Base-by-base conservation (phyloP, 495 filamentous ascomycete genomes). In the Melanomma pulvis-pyrius region DNA sequence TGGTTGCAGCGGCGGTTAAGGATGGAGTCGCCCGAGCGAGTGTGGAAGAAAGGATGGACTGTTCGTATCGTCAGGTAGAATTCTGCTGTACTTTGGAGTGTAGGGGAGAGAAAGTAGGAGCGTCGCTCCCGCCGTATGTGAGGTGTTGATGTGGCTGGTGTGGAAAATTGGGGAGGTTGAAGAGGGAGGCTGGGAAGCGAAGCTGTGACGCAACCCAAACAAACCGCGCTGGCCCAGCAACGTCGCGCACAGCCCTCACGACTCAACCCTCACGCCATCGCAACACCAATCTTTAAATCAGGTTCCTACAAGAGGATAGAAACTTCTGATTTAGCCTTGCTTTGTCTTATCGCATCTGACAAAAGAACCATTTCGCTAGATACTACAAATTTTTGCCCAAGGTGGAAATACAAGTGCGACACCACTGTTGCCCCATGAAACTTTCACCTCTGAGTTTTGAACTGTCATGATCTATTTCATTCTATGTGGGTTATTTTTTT, bases 161-260 rank as follows among this genome's bases (percentile, higher is more conserved):
- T 4, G 28, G 55, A 29, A 55, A 63, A 54, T 54, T 28, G 26
- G 49, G 60, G 15, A 12, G 60, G 29, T 63, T 30, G 60, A 50
- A 48, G 60, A 63, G 46, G 60, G 60, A 63, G 60, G 60, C 60
- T 63, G 60, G 60, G 60, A 54, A 34, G 9, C 39, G 39, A 44
- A 12, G 39, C 39, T 67, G 46, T 50, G 48, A 50, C 48, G 48
- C 48, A 50, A 51, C 58, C 36, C 58, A 29, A 39, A 21, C 52
- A 55, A 55, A 29, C 26, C 26, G 12, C 52, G 25, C 32, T 28
- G 52, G 52, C 52, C 25, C 26, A 21, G 29, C 52, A 29, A 30
- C 47, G 47, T 25, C 26, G n/a, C 19, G 25, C 26, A 6, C 52
- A 12, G 6, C 19, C n/a, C 19, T 25, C 47, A n/a, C 15, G 8